Percentiles rank a stretch among this genome's conserved stretches.
Evolutionary conservation across 139 green algal species (phyloP).

Genomic region (Tetraselmis chui): DNA sequence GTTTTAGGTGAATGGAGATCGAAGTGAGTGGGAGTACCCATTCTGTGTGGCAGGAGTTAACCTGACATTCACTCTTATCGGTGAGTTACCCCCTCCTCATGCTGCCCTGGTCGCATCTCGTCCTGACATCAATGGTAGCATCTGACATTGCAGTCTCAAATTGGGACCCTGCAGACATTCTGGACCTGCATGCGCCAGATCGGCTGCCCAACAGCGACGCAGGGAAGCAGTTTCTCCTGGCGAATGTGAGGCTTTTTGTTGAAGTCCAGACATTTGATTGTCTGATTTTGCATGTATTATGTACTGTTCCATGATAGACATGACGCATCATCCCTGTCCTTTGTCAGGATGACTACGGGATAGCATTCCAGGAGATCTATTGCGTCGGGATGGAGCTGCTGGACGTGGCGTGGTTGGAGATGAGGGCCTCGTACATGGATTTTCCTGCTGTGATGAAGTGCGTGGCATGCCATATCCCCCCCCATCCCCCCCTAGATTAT

Average conservation of each 20-base stretch:
- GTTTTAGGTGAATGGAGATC: not conserved
- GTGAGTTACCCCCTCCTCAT: not conserved
- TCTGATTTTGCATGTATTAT: not conserved
- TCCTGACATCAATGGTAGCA: not conserved
- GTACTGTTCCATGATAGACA: not conserved
- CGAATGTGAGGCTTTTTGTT: not conserved
- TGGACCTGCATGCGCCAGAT: not conserved
- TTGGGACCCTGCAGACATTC: not conserved
- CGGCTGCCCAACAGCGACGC: not conserved
- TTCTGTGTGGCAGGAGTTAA: constrained; percentile 86
- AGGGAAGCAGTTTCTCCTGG: not conserved
- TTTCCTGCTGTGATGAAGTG: constrained; percentile 46
- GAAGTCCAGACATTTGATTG: not conserved
- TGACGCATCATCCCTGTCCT: not conserved
- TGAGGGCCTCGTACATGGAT: constrained; percentile 52
- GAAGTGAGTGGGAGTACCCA: constrained; percentile 76
- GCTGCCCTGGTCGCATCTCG: not conserved
- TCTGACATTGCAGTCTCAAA: not conserved
- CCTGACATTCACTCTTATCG: constrained; percentile 63
- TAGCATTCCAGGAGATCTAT: constrained; percentile 57
- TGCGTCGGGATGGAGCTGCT: constrained; percentile 44
- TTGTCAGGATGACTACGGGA: not conserved
- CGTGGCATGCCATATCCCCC: not conserved
- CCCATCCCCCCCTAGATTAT: too few species aligned
- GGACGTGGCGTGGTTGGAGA: constrained; percentile 49